Percentiles rank a stretch among this genome's conserved stretches.
Conservation (phyloP, 1,284 basidiomycete genomes). For the Cryptococcus floricola region DNA sequence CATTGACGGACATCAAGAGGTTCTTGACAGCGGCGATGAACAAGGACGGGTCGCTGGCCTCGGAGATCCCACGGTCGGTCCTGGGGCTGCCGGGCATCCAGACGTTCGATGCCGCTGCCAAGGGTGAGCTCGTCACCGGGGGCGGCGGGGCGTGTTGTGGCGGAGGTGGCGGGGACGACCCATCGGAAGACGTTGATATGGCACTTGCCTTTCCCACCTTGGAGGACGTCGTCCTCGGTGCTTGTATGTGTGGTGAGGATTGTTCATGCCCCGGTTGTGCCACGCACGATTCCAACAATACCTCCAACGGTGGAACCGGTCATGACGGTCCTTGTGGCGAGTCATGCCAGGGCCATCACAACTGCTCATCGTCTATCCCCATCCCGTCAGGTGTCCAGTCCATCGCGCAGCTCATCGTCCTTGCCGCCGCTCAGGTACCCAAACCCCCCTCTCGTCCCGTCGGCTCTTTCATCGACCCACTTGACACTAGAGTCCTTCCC, state of each 20-base stretch:
- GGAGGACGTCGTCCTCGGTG: conserved; percentile 43
- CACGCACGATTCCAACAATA: conserved; percentile 33
- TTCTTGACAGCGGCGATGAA: conserved; percentile 41
- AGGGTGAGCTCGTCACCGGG: conserved; percentile 31
- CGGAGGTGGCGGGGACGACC: conserved; percentile 22
- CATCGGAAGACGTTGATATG: conserved; percentile 29
- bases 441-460: conserved; percentile 12
- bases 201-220: conserved; percentile 40
- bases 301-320: conserved; percentile 3
- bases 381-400: conserved; percentile 46
- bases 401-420: conserved; percentile 44
- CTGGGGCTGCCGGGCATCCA: conserved; percentile 41
- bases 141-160: too few species aligned
- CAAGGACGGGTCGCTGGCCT: conserved; percentile 35
- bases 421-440: conserved; percentile 45
- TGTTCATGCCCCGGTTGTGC: conserved; percentile 49
- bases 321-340: conserved; percentile 32
- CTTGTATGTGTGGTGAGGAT: conserved; percentile 48
- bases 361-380: conserved; percentile 42
- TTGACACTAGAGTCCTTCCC: conserved; percentile 41
- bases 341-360: conserved; percentile 37
- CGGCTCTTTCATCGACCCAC: conserved; percentile 29
- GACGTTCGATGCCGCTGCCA: conserved; percentile 36
- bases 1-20: conserved; percentile 38
- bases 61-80: conserved; percentile 36